Base-by-base conservation (phyloP, 2,329 filamentous ascomycete species). In the Fusarium sp. region DNA sequence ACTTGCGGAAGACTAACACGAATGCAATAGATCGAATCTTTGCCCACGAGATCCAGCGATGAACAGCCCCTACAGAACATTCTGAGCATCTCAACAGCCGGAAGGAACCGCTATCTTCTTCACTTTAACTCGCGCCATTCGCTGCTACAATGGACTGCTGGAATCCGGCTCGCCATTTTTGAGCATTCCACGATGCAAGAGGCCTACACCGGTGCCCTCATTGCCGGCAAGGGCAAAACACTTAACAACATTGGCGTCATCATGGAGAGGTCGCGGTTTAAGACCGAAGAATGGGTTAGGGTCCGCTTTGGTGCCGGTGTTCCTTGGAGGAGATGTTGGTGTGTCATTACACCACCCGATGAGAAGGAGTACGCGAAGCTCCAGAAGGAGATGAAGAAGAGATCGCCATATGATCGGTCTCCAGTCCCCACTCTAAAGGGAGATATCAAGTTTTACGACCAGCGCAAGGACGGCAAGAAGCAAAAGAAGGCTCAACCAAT, bases 71-170 rank as follows among this genome's bases (percentile, higher is more conserved):
- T 99, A 63, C 94, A 98, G 80, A 98, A 99, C 78, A 96, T 99
- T 45, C 90, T 99, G 58, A 98, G 95, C 83, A 91, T 99, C 68
- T 98, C 95, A 7, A 99, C 97, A 11, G 97, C 97, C 22, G 97
- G 95, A 57, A 94, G 95, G 80, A 99, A 99, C 82, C 93, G 97
- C 75, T 98, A 98, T 81, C 87, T 99, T 2, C 88, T 99, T 40
- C 97, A 98, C 82, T 99, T 99, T 85, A 98, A 97, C 82, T 98
- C 96, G 0, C 91, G 96, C 75, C 94, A 97, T 80, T 97, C 96
- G 0, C 87, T 99, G 64, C 93, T 95, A 4, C 95, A 98, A 84
- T 99, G 97, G 97, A 98, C 97, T 1, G 93, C 97, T 17, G 95
- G 93, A 52, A 98, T 99, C 76, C 92, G 97, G 56, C 90, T 99